Conservation (phyloP, 768 basidiomycete genomes). For the Suillus fuscotomentosus region DNA sequence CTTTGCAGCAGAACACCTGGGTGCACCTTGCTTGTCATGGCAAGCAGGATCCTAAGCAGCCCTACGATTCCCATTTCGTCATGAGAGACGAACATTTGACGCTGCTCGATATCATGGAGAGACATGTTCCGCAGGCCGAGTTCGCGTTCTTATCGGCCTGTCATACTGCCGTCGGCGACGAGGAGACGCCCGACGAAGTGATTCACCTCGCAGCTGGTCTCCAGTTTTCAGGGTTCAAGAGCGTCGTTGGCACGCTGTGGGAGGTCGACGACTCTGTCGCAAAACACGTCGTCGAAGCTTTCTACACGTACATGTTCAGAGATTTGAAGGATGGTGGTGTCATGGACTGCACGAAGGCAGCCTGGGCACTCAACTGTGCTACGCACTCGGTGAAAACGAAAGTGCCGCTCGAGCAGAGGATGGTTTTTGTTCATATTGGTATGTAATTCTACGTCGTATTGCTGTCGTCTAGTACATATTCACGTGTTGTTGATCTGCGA, state of each 20-base stretch:
- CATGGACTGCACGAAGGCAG: neutral
- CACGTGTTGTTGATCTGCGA: neutral
- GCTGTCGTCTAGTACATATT: neutral
- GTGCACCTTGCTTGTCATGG: conserved; percentile 34
- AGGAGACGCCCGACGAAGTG: neutral
- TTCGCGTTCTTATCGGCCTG: neutral
- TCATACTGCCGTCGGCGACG: neutral
- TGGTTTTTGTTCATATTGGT: neutral
- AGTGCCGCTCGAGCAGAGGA: neutral
- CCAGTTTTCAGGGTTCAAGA: neutral
- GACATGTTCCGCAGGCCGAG: neutral
- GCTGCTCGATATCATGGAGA: neutral
- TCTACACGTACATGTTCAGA: neutral
- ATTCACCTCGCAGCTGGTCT: neutral
- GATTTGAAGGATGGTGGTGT: neutral
- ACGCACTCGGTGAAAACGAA: neutral
- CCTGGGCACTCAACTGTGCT: neutral
- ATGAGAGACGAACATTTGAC: neutral
- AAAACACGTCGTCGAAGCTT: neutral
- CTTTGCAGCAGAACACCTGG: conserved; percentile 22
- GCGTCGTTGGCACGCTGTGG: neutral
- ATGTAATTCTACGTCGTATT: neutral
- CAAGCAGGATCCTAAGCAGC: conserved; percentile 14
- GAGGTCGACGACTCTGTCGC: neutral
- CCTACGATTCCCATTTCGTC: conserved; percentile 25